Evolutionary conservation across 1,284 basidiomycete species (phyloP).

Genomic region (Erythrobasidium hasegawianum): DNA sequence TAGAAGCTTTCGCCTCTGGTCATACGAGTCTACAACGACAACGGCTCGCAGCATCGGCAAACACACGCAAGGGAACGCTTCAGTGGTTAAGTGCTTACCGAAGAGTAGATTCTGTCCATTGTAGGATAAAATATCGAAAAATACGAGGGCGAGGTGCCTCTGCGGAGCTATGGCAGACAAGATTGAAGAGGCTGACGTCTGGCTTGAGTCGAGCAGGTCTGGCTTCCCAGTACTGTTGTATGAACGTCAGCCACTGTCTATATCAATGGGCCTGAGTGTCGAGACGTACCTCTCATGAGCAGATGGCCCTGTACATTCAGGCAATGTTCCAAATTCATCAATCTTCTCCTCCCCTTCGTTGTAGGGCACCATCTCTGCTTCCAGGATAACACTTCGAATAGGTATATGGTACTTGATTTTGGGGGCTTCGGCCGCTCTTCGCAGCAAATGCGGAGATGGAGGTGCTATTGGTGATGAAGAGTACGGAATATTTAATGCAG

Average conservation of each 20-base stretch:
- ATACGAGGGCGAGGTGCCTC: slow-evolving; percentile 59
- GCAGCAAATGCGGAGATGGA: slow-evolving; percentile 10
- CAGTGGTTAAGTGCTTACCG: slow-evolving; percentile 33
- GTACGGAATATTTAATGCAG: slow-evolving; percentile 57
- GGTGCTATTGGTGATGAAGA: slow-evolving; percentile 9
- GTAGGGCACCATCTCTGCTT: slow-evolving; percentile 83
- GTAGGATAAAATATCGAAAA: slow-evolving; percentile 73
- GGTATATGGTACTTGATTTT: background rate
- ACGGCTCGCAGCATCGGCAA: too few species aligned
- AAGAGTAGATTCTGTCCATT: slow-evolving; percentile 60
- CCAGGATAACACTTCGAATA: slow-evolving; percentile 58
- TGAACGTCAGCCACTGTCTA: too few species aligned
- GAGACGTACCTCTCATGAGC: too few species aligned
- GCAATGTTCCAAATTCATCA: slow-evolving; percentile 53
- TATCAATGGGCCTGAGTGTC: too few species aligned
- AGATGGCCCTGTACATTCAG: slow-evolving; percentile 17
- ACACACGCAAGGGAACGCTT: too few species aligned
- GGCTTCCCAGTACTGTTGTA: background rate
- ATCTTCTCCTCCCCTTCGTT: slow-evolving; percentile 54
- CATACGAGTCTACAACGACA: slow-evolving; percentile 58
- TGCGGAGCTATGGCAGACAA: slow-evolving; percentile 16
- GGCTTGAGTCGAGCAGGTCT: background rate
- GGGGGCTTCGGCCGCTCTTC: background rate
- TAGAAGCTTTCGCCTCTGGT: slow-evolving; percentile 59
- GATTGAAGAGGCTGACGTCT: slow-evolving; percentile 1